Evolutionary conservation across 2,329 filamentous ascomycete genomes (phyloP), one percentile per base, ranked within the genome.

Genomic region (Coniochaeta prunicola): DNA sequence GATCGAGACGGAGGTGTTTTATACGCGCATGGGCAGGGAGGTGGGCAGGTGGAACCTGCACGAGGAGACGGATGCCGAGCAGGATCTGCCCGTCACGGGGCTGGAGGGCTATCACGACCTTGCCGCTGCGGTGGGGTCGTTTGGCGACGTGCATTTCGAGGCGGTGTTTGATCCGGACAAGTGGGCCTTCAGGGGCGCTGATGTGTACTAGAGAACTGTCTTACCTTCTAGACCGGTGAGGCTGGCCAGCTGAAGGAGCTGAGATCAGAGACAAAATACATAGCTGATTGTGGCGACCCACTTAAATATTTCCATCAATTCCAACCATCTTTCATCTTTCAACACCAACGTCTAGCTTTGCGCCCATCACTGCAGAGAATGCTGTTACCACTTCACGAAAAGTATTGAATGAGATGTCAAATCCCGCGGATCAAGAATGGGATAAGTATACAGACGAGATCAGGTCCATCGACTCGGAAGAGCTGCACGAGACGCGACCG

Each of bases 101-200:
- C 71, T 93, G 54, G 86, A 90, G 68, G 89, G 89, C 0, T 80
- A 83, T 56, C 83, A 88, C 64, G 90, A 93, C 69, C 63, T 92
- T 59, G 86, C 84, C 66, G 86, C 85, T 17, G 85, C 88, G 1
- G 77, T 94, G 53, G 90, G 90, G 1, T 81, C 86, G 13, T 92
- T 87, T 70, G 86, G 87, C 2, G 78, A 74, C n/a, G 82, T 88
- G 1, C 80, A 80, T 54, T 87, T 90, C 63, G 88, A 91, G 71
- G 81, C 88, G 10, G 76, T 85, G 8, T 85, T 90, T 66, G 79
- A 82, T 50, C 78, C 80, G 26, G 74, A 71, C 7, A 75, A 76
- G 69, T 90, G 87, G 86, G 64, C 78, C 69, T 89, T 81, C 67
- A 66, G 67, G 64, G 67, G 67, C 24, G 21, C 24, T 19, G 45